Evolutionary conservation across 23 red algal species (phyloP), one percentile per base, ranked within the genome.

Genomic region (Gracilaria caudata): DNA sequence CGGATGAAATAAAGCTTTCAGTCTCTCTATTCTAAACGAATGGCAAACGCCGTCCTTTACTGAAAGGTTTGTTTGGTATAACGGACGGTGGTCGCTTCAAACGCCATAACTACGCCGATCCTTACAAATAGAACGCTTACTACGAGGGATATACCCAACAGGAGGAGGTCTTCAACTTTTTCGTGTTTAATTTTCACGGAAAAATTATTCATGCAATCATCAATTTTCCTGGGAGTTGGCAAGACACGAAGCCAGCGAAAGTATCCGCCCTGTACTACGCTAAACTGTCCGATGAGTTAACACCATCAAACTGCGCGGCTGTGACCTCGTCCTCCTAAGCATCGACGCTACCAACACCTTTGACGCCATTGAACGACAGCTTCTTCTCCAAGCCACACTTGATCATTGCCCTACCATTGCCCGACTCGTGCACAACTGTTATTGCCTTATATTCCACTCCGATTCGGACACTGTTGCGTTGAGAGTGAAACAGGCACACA

Each of bases 91-190:
- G 25, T 14, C 55, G 57, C 16, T 60, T 84, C 7, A 56, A 39
- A 11, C 70, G 81, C 64, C 55, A 56, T 3, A 61, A 84, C 40
- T 84, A 83, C 59, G 61, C 55, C 24, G 55, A 83, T 44, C n/a
- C 7, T n/a, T 38, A 66, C 41, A 29, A 0, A 32, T 0, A 84
- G 0, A 84, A 84, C 33, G 34, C 81, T 11, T 47, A 57, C 53
- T 57, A 57, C 53, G 53, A 17, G 17, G 53, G 13, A 21, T 57
- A 57, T 57, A 57, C 17, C 3, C 7, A 57, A 49, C 13, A 49
- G 45, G 45, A 49, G 13, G 45, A 49, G 13, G 45, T 49, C 45
- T 13, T 13, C 45, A 57, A 57, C 53, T 21, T 57, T 17, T 21
- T 57, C 19, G 21, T 57, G 4, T 57, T 17, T 21, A 57, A 21